Evolutionary conservation across 2,329 filamentous ascomycete genomes (phyloP), one percentile per base, ranked within the genome.

Genomic region (Endoconidiophora laricicola): DNA sequence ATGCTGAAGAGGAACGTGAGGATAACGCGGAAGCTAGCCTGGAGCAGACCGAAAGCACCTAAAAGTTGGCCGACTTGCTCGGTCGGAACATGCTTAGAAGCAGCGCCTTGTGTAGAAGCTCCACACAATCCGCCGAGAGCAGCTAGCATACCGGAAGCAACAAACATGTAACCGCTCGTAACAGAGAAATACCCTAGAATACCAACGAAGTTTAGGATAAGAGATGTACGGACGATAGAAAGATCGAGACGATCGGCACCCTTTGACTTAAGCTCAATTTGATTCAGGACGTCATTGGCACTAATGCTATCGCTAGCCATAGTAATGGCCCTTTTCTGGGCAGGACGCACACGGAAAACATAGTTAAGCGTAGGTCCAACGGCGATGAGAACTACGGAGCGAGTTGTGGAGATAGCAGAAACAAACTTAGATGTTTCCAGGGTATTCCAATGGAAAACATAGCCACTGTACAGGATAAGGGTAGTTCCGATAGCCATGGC

Each of bases 41-140:
- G 90, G 52, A 96, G 65, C 54, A 96, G 69, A 0, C 90, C 91
- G 14, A 81, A 82, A 1, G 87, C 88, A 20, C 91, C 91, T 0
- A 98, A 73, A n/a, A 96, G 69, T 61, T 91, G 80, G 0, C 91
- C 91, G 0, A 91, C 81, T 44, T 76, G 76, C 55, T 91, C 83
- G 0, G 79, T 71, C 0, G 88, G 86, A 0, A 96, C 81, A 62
- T 96, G 91, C 61, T 95, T 96, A 18, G 87, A 95, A 46, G 95
- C 68, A 0, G 83, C 76, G 1, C 84, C 81, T 60, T 94, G 86
- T 46, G 94, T 71, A 0, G 85, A 91, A 1, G 91, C 88, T 36
- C 81, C 82, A 0, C 83, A 88, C 43, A 96, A 79, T 1, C 88
- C 88, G 22, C 90, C 90, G 38, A 93, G 66, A 0, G 86, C 74